Percentiles rank a stretch among this genome's conserved stretches.
Evolutionary conservation across 192 early-diverging fungal species (phyloP).

Genomic region (Dimargaris cristalligena): DNA sequence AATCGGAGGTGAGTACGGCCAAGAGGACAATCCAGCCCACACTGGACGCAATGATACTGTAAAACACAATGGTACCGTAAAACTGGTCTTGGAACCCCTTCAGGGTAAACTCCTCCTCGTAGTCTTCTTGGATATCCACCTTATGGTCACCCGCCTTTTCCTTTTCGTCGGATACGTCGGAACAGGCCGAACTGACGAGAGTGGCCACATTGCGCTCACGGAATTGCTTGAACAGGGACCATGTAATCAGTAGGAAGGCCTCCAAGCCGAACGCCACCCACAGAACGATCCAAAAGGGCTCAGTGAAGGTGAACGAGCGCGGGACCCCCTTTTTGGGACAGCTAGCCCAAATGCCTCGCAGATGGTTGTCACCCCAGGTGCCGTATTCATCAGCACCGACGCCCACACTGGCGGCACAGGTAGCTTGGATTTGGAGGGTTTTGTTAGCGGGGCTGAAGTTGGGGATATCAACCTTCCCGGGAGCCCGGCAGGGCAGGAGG

Average conservation of each 20-base stretch:
- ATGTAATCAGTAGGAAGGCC: constrained; percentile 18
- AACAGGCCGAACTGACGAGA: not conserved
- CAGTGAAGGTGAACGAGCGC: constrained; percentile 19
- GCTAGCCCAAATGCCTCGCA: constrained; percentile 23
- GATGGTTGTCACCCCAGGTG: constrained; percentile 13
- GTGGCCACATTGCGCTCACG: constrained; percentile 16
- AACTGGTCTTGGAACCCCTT: constrained; percentile 23
- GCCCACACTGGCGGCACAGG: constrained; percentile 18
- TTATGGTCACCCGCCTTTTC: constrained; percentile 6
- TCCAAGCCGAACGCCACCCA: constrained; percentile 20
- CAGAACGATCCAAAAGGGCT: constrained; percentile 23
- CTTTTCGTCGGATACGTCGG: constrained; percentile 11
- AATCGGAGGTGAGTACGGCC: constrained; percentile 31
- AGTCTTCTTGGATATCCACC: not conserved
- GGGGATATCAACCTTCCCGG: constrained; percentile 20
- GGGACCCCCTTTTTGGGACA: constrained; percentile 15
- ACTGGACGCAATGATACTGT: constrained; percentile 18
- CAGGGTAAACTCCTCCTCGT: constrained; percentile 11
- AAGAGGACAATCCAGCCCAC: constrained; percentile 27
- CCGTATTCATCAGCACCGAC: constrained; percentile 14
- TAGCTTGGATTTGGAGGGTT: constrained; percentile 16
- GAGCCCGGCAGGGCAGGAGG: constrained; percentile 19
- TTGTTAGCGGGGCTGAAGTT: constrained; percentile 22
- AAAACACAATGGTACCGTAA: constrained; percentile 23
- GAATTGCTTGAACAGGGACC: constrained; percentile 24